phyloP scores from a whole-genome alignment of 2,329 filamentous ascomycete genomes.

The Coniochaeta hoffmannii region DNA sequence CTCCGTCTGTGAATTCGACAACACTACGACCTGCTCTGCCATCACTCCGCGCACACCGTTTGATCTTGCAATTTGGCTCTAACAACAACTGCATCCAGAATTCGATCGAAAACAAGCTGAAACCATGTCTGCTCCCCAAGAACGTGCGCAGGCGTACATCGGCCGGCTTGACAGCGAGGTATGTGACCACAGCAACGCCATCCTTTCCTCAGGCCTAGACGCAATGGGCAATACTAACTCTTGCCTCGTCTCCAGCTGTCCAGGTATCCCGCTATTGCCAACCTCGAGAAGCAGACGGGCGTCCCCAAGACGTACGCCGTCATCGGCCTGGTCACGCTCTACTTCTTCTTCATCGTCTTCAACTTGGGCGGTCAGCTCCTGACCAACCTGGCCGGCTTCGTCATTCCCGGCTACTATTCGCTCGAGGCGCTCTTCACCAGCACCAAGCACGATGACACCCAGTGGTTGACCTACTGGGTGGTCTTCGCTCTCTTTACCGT shows the following conservation, averaged over 20 bases:
- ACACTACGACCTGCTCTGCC: not conserved
- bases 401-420: conserved; percentile 80
- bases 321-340: conserved; percentile 67
- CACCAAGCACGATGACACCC: conserved; percentile 70
- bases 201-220: not conserved
- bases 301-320: conserved; percentile 81
- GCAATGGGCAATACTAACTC: not conserved
- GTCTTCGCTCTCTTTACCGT: conserved; percentile 78
- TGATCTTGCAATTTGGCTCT: not conserved
- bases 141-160: conserved; percentile 69
- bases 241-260: conserved; percentile 56
- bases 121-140: conserved; percentile 67
- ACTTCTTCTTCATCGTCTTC: conserved; percentile 89
- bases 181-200: too few species aligned
- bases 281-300: conserved; percentile 76
- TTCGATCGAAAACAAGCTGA: conserved; percentile 5
- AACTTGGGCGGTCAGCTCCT: conserved; percentile 85
- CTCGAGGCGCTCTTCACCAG: conserved; percentile 67
- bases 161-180: conserved; percentile 79
- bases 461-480: conserved; percentile 86
- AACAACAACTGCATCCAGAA: not conserved
- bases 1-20: conserved; percentile 8
- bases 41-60: not conserved
- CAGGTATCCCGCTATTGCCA: conserved; percentile 77
- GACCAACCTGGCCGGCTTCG: conserved; percentile 79